These are phyloP conservation scores for Ustilago hordei DNA, from an alignment of 1,284 basidiomycete species.

Conservation along the genomic window DNA sequence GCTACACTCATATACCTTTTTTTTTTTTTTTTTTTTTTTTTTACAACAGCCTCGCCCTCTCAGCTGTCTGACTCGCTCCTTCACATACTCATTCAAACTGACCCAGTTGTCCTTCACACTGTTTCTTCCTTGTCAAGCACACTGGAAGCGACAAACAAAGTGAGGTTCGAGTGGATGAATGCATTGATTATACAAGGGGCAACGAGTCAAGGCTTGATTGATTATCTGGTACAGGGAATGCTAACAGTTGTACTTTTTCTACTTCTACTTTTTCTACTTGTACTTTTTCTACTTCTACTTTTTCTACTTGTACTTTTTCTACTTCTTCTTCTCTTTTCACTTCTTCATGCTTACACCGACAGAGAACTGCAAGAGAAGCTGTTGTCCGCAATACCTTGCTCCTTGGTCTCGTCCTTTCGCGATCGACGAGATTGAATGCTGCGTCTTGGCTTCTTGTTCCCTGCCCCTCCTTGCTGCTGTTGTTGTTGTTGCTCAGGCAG, in stretches of 20 bases:
- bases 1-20: conserved; percentile 1
- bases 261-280: background rate
- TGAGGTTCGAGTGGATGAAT: background rate
- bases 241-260: background rate
- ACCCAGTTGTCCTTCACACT: too few relatives aligned
- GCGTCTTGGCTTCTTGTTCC: conserved; percentile 13
- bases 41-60: background rate
- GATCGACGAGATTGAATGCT: conserved; percentile 1
- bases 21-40: background rate
- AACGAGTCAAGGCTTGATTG: background rate
- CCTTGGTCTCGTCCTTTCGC: conserved; percentile 21
- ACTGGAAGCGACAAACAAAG: background rate
- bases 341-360: background rate
- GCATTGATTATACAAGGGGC: conserved; percentile 15
- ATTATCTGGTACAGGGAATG: conserved; percentile 15
- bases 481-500: conserved; percentile 22
- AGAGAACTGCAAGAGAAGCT: background rate
- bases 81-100: too few relatives aligned
- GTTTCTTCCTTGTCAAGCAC: background rate
- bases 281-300: background rate
- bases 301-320: background rate
- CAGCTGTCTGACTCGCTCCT: too few relatives aligned
- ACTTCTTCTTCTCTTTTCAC: background rate
- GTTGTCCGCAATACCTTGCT: background rate
- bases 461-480: background rate